phyloP scores from a whole-genome alignment of 306 rosid genomes.

The Mimosa pudica region DNA sequence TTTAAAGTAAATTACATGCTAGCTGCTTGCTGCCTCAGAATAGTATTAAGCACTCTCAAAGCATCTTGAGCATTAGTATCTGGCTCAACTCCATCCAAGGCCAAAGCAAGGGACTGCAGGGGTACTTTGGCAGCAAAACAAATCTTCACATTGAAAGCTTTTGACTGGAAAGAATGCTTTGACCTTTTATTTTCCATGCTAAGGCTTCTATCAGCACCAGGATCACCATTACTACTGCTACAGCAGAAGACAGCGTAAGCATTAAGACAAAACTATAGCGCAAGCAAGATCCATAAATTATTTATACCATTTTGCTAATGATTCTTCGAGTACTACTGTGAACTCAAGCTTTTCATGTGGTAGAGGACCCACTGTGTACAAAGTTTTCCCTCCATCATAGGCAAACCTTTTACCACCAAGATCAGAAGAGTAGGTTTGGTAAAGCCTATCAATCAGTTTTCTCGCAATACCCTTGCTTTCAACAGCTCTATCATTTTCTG shows the following conservation, averaged over 20 bases:
- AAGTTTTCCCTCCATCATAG: conserved; percentile 75
- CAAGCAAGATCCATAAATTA: neutral
- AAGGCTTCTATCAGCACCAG: conserved; percentile 49
- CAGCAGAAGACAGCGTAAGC: conserved; percentile 36
- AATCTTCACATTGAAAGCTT: conserved; percentile 61
- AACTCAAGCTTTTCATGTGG: conserved; percentile 58
- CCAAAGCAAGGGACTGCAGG: conserved; percentile 52
- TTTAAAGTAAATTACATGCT: conserved; percentile 51
- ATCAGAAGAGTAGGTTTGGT: conserved; percentile 64
- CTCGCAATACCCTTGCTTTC: conserved; percentile 73
- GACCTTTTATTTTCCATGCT: conserved; percentile 52
- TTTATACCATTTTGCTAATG: conserved; percentile 59
- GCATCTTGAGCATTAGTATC: conserved; percentile 63
- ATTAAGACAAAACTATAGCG: conserved; percentile 25
- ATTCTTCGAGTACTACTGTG: conserved; percentile 72
- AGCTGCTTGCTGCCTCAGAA: conserved; percentile 87
- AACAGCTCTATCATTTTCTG: conserved; percentile 59
- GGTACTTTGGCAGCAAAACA: conserved; percentile 70
- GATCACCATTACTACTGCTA: conserved; percentile 41
- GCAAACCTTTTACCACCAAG: conserved; percentile 65
- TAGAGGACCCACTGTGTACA: conserved; percentile 79
- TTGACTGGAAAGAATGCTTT: conserved; percentile 56
- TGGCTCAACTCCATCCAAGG: conserved; percentile 53
- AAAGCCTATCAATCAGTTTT: conserved; percentile 73
- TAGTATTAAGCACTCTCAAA: conserved; percentile 72